phyloP scores from a whole-genome alignment of 345 rosid species.

The Acer campestre region DNA sequence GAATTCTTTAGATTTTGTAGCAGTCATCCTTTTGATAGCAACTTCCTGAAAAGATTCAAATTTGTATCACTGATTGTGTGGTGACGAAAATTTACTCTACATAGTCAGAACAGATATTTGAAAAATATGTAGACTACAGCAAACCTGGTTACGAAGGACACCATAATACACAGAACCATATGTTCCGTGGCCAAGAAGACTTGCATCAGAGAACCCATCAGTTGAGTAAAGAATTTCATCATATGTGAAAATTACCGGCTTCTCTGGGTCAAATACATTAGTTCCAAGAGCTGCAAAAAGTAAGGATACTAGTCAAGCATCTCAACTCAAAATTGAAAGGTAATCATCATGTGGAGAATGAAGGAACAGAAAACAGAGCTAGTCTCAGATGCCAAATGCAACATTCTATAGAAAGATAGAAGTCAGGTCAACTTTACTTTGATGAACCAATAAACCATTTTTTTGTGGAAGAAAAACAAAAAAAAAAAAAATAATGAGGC shows the following conservation, averaged over 20 bases:
- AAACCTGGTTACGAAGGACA: conserved; percentile 79
- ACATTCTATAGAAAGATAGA: neutral
- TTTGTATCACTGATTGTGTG: neutral
- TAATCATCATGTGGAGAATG: neutral
- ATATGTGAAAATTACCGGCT: conserved; percentile 78
- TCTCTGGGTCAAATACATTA: conserved; percentile 75
- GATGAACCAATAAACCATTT: neutral
- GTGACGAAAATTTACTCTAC: neutral
- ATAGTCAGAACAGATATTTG: neutral
- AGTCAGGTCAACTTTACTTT: neutral
- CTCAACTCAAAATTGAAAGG: conserved; percentile 3
- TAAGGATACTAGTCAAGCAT: conserved; percentile 9
- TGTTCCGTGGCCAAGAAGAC: conserved; percentile 90
- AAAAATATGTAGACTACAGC: neutral
- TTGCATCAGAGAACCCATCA: conserved; percentile 81
- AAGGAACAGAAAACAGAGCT: neutral
- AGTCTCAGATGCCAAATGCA: neutral
- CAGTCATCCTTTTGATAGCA: conserved; percentile 89
- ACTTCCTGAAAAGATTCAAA: conserved; percentile 63
- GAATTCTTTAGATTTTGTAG: conserved; percentile 90
- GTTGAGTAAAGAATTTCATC: conserved; percentile 72
- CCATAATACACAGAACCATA: conserved; percentile 93
- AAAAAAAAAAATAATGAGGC: neutral
- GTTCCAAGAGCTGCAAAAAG: conserved; percentile 58
- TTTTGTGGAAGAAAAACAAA: neutral